Evolutionary conservation across 1,284 basidiomycete genomes (phyloP).

Genomic region (Pisolithus thermaeus): DNA sequence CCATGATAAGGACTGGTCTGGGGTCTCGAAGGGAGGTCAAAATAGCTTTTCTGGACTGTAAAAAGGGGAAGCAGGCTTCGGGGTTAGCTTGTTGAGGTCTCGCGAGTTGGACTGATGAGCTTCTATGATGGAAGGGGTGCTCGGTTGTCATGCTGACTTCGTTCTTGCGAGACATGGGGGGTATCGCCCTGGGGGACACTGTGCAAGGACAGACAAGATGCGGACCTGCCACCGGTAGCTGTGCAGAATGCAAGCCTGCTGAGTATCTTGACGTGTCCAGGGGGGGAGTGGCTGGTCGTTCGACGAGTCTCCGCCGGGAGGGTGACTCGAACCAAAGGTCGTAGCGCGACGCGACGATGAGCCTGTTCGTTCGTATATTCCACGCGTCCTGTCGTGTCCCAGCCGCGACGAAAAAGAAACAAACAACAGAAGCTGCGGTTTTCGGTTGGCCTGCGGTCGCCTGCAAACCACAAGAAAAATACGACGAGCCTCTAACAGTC

Average conservation of each 20-base stretch:
- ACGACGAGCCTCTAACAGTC: background rate
- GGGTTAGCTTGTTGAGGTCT: conserved; percentile 39
- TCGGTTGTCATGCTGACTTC: conserved; percentile 20
- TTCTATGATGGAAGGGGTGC: conserved; percentile 42
- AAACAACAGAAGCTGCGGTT: background rate
- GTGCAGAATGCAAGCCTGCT: background rate
- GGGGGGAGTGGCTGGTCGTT: background rate
- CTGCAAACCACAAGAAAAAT: conserved; percentile 1
- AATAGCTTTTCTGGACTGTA: conserved; percentile 9
- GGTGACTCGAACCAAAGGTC: too few species aligned
- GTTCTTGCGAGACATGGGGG: conserved; percentile 14
- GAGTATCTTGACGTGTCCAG: background rate
- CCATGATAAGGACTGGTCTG: conserved; percentile 25
- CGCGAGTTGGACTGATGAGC: conserved; percentile 52
- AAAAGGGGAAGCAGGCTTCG: conserved; percentile 18
- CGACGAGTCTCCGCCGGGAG: background rate
- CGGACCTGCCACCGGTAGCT: background rate
- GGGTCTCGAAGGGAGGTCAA: conserved; percentile 19
- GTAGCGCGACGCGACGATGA: background rate
- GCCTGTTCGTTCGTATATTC: background rate
- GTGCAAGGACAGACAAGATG: background rate
- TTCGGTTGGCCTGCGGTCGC: conserved; percentile 2
- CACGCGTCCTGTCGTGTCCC: conserved; percentile 3
- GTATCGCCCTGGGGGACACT: background rate
- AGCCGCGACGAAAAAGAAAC: conserved; percentile 5